Conservation (phyloP, 129 eudicot species). For the Flaveria robusta region DNA sequence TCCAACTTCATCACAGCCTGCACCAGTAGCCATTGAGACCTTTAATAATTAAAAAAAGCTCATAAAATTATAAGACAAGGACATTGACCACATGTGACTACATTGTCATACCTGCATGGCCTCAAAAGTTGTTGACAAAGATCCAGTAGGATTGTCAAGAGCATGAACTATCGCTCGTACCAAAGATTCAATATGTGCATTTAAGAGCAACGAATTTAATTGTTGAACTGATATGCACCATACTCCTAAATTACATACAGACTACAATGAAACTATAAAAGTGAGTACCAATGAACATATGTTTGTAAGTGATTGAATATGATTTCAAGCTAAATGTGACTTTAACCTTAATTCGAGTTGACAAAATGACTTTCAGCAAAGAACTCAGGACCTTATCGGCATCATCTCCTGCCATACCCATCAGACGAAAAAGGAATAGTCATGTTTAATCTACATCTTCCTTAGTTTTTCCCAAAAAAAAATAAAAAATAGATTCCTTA, state of each 20-base stretch:
- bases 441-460: neutral
- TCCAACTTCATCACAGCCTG: conserved; percentile 73
- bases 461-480: neutral
- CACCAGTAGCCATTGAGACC: conserved; percentile 12
- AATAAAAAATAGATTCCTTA: neutral
- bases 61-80: conserved; percentile 1
- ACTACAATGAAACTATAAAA: conserved; percentile 42
- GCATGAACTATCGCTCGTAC: conserved; percentile 71
- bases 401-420: conserved; percentile 51
- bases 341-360: conserved; percentile 65
- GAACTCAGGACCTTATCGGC: conserved; percentile 52
- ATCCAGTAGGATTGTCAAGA: conserved; percentile 87
- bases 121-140: conserved; percentile 82
- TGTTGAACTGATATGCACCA: conserved; percentile 97
- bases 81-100: conserved; percentile 12
- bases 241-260: conserved; percentile 85
- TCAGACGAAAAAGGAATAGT: neutral
- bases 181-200: conserved; percentile 52
- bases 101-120: conserved; percentile 70
- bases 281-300: neutral
- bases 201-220: conserved; percentile 45
- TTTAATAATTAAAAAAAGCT: neutral
- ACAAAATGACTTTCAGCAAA: conserved; percentile 56
- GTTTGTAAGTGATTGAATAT: neutral
- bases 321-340: conserved; percentile 12